Base-by-base conservation (phyloP, 441 rosid genomes). In the Croton setiger region DNA sequence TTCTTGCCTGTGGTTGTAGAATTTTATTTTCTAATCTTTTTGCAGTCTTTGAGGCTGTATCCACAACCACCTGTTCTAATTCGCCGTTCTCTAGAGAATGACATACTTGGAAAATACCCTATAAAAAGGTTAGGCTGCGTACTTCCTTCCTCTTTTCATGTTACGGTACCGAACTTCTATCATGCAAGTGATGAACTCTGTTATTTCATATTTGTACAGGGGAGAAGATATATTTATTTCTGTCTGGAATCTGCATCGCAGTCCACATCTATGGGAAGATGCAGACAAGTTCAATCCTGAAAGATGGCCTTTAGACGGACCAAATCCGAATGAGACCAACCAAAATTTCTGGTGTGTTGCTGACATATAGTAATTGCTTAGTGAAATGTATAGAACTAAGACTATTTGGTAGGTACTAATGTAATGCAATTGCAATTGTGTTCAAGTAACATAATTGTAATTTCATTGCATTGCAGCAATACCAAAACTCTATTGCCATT, bases 51-150 rank as follows among this genome's bases (percentile, higher is more conserved):
- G 85, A 84, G 99, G 84, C 84, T 95, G 64, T 95, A 92, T 78
- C 99, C 99, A 63, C 99, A 95, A 71, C 99, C 99, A 68, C 99
- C 99, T 18, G 98, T 95, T 72, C 78, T 95, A 64, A 95, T 95
- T 63, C 98, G 98, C 3, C 98, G 99, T 63, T 92, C 98, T 73
- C 47, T 87, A 31, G 86, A 82, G 64, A 75, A 79, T 47, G 98
- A 95, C 78, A 64, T 79, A 55, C 98, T 95, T 64, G 99, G 97
- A 69, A 76, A 75, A 56, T 95, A 92, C 80, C 99, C 87, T 2
- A 90, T 92, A 66, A 86, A 79, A 80, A 92, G 90, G 99, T 95
- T 20, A 60, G 2, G 31, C 31, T 27, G 31, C 57, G 8, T 3
- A 4, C 20, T 21, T 20, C 21, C 10, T 53, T 21, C 0, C 31